Conservation (phyloP, 1,284 basidiomycete species). For the Trichosporon sp. region DNA sequence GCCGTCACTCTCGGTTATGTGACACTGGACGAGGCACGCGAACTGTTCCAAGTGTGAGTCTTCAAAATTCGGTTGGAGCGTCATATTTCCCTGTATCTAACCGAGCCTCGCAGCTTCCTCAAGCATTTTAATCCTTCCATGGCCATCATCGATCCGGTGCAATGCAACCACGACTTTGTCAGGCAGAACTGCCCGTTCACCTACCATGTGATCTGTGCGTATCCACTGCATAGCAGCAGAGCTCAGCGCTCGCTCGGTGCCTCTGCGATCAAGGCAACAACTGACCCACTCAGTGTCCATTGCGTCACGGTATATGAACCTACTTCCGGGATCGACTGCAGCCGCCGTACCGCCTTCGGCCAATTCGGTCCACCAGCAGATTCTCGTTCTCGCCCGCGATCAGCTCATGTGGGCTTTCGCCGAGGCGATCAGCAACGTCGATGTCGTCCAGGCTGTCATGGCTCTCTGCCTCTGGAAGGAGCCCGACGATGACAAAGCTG, state of each 20-base stretch:
- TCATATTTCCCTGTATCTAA: neutral
- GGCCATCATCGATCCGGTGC: slow-evolving; percentile 27
- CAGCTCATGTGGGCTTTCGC: slow-evolving; percentile 35
- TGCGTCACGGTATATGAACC: slow-evolving; percentile 27
- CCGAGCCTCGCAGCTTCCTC: slow-evolving; percentile 22
- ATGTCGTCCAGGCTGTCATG: slow-evolving; percentile 30
- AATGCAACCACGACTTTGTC: slow-evolving; percentile 22
- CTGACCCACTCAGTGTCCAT: slow-evolving; percentile 23
- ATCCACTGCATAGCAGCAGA: no score
- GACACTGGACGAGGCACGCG: slow-evolving; percentile 26
- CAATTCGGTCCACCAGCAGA: slow-evolving; percentile 31
- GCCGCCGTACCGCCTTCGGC: slow-evolving; percentile 23
- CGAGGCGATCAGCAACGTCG: slow-evolving; percentile 26
- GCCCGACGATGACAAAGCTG: slow-evolving; percentile 38
- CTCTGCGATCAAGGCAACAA: neutral
- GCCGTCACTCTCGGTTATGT: slow-evolving; percentile 24
- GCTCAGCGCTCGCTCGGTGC: neutral
- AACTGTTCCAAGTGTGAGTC: slow-evolving; percentile 30
- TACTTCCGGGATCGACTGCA: slow-evolving; percentile 9
- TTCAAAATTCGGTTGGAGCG: neutral
- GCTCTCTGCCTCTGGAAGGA: slow-evolving; percentile 34
- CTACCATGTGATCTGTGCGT: slow-evolving; percentile 32
- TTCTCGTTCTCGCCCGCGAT: slow-evolving; percentile 30
- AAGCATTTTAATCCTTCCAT: slow-evolving; percentile 26
- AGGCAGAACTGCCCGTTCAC: slow-evolving; percentile 30